phyloP scores from a whole-genome alignment of 2,329 filamentous ascomycete genomes.

The Teratosphaeria nubilosa region DNA sequence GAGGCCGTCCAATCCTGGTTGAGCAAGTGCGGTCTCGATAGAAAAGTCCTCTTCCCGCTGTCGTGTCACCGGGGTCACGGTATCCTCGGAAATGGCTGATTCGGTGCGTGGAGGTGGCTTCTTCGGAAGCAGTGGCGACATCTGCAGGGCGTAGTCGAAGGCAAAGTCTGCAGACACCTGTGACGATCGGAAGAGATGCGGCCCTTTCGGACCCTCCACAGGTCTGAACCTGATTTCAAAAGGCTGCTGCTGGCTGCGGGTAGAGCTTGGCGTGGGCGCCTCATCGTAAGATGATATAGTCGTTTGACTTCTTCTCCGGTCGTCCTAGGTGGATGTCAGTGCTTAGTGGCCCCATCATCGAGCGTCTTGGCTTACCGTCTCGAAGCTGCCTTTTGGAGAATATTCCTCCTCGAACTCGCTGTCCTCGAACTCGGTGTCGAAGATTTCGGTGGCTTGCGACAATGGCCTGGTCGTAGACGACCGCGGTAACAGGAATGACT shows the following conservation, averaged over 20 bases:
- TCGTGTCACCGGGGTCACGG: constrained; percentile 17
- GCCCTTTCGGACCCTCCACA: constrained; percentile 71
- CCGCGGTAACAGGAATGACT: constrained; percentile 13
- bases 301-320: constrained; percentile 67
- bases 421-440: constrained; percentile 67
- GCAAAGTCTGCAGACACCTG: constrained; percentile 46
- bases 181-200: constrained; percentile 74
- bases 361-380: constrained; percentile 50
- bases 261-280: constrained; percentile 63
- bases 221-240: constrained; percentile 57
- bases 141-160: constrained; percentile 47
- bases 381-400: constrained; percentile 56
- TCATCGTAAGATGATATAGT: constrained; percentile 84
- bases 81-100: constrained; percentile 32
- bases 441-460: constrained; percentile 66
- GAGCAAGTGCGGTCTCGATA: constrained; percentile 16
- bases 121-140: constrained; percentile 66
- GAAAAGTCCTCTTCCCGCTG: constrained; percentile 16
- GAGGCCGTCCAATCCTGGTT: constrained; percentile 2
- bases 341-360: background rate
- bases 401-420: constrained; percentile 42
- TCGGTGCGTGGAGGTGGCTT: constrained; percentile 36
- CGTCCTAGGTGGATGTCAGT: constrained; percentile 20
- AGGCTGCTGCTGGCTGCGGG: constrained; percentile 43
- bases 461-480: constrained; percentile 44